Evolutionary conservation across 352 stramenopile genomes (phyloP).

Genomic region (Chrysophaeum taylorii): DNA sequence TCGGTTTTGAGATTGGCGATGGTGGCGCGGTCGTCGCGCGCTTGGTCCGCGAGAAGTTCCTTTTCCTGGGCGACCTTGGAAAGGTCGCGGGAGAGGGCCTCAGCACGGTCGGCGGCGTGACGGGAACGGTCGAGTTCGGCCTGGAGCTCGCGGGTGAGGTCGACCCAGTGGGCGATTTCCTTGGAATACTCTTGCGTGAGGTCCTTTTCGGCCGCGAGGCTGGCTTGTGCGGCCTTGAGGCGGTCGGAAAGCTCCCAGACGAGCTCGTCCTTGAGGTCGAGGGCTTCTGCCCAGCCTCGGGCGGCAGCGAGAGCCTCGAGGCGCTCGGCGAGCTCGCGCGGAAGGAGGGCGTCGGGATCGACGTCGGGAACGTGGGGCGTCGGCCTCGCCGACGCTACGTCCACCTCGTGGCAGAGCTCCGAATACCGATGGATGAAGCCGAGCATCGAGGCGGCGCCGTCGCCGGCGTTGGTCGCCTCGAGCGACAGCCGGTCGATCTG

Average conservation of each 20-base stretch:
- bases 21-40: not conserved
- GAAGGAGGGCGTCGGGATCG: not conserved
- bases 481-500: not conserved
- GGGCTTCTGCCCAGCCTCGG: not conserved
- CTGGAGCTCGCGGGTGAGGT: not conserved
- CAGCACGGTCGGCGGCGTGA: not conserved
- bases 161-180: slow-evolving; percentile 11
- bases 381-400: not conserved
- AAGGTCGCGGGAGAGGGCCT: not conserved
- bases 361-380: slow-evolving; percentile 5
- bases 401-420: slow-evolving; percentile 15
- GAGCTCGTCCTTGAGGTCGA: slow-evolving; percentile 12
- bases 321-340: not conserved
- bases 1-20: not conserved
- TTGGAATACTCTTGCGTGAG: slow-evolving; percentile 7
- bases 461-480: slow-evolving; percentile 4
- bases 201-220: not conserved
- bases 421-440: slow-evolving; percentile 7
- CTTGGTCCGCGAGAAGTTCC: not conserved
- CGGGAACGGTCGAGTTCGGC: not conserved
- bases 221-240: not conserved
- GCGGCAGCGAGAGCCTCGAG: not conserved
- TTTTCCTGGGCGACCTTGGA: not conserved
- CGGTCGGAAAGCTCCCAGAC: slow-evolving; percentile 10
- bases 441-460: not conserved